A percentile compares a stretch with the other conserved stretches of the same genome.
These are phyloP conservation scores for Beauveria rudraprayagi DNA, from an alignment of 2,329 filamentous ascomycete species.

Conservation along the genomic window DNA sequence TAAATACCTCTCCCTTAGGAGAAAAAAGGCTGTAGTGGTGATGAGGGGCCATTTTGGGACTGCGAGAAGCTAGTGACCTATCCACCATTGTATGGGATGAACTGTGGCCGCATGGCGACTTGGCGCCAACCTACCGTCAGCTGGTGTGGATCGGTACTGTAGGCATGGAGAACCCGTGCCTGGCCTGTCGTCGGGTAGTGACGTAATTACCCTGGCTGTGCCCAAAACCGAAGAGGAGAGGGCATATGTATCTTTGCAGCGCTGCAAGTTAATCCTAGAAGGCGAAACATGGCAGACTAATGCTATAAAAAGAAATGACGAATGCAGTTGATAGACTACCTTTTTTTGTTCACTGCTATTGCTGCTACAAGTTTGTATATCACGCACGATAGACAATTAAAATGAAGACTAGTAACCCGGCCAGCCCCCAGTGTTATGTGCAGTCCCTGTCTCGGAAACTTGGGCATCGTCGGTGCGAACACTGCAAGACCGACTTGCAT, in stretches of 20 bases:
- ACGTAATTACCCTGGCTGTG: conserved; percentile 76
- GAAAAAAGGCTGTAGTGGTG: too few relatives aligned
- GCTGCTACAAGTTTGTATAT: conserved; percentile 1
- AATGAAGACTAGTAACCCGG: neutral
- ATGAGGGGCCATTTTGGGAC: too few relatives aligned
- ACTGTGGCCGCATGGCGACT: too few relatives aligned
- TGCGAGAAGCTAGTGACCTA: too few relatives aligned
- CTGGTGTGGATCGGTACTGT: too few relatives aligned
- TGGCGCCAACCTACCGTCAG: too few relatives aligned
- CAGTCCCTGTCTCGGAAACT: neutral
- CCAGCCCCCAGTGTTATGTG: neutral
- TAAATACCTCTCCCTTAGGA: too few relatives aligned
- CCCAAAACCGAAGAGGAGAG: conserved; percentile 73
- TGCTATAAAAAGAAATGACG: conserved; percentile 38
- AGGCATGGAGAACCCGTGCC: conserved; percentile 17
- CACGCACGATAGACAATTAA: neutral
- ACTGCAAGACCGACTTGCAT: neutral
- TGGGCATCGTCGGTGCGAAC: neutral
- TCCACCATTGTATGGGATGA: too few relatives aligned
- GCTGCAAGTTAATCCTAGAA: conserved; percentile 77
- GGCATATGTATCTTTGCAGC: conserved; percentile 73
- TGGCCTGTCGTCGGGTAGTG: conserved; percentile 49
- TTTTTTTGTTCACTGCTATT: conserved; percentile 20
- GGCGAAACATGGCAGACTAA: conserved; percentile 70
- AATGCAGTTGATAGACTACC: conserved; percentile 5